Conservation (phyloP, 805 yeast genomes). For the Candida nitratophila region DNA sequence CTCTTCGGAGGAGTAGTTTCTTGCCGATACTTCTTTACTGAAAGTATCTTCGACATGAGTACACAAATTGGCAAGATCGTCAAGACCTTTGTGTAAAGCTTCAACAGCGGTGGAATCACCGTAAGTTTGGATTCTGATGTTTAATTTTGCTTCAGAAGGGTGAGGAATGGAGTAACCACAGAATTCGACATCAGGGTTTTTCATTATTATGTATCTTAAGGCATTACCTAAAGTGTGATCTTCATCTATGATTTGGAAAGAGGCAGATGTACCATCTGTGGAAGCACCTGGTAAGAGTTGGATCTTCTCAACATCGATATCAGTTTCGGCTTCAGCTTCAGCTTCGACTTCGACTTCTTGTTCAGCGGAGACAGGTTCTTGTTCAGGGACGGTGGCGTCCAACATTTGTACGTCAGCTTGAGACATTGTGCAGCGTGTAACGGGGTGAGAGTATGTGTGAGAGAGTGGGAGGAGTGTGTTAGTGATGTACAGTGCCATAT, state of each 20-base stretch:
- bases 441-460: no score
- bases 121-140: conserved; percentile 90
- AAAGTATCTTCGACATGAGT: conserved; percentile 75
- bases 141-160: conserved; percentile 87
- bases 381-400: background rate
- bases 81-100: conserved; percentile 87
- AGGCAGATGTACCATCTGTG: conserved; percentile 91
- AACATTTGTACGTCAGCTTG: conserved; percentile 6
- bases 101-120: conserved; percentile 77
- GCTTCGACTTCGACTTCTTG: background rate
- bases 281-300: conserved; percentile 76
- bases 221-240: conserved; percentile 97
- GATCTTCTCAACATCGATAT: conserved; percentile 48
- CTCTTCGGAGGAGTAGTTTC: conserved; percentile 43
- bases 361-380: no score
- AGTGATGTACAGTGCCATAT: no score
- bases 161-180: conserved; percentile 99
- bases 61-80: conserved; percentile 78
- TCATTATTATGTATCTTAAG: conserved; percentile 89
- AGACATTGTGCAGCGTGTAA: background rate
- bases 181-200: conserved; percentile 95
- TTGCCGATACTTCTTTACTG: conserved; percentile 57
- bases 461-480: no score
- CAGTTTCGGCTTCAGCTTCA: background rate
- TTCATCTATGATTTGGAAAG: conserved; percentile 87